phyloP scores from a whole-genome alignment of 129 eudicot species.

The Centrapalus pauciflorus region DNA sequence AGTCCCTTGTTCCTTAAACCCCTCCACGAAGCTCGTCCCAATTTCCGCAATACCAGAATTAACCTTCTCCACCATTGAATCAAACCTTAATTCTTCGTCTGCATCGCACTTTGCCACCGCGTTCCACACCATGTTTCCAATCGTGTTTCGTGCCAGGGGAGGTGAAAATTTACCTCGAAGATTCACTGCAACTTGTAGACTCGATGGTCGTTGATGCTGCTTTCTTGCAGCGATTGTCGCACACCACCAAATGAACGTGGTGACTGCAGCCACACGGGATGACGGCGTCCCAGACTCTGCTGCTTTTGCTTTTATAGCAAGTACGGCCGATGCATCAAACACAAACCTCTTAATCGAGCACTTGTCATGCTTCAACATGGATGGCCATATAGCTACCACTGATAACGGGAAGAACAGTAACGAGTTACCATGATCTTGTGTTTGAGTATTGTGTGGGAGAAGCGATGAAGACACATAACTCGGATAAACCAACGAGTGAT shows the following conservation, averaged over 20 bases:
- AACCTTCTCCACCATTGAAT: neutral
- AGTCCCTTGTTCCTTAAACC: neutral
- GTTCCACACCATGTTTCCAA: constrained; percentile 2
- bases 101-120: neutral
- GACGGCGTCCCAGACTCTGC: neutral
- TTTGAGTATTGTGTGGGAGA: neutral
- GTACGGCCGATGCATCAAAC: neutral
- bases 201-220: neutral
- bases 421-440: no score
- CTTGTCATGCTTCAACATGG: neutral
- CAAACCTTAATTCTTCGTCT: neutral
- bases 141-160: neutral
- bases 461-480: neutral
- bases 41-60: neutral
- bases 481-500: neutral
- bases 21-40: neutral
- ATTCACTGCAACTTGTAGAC: neutral
- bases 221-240: constrained; percentile 4
- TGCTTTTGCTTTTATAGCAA: neutral
- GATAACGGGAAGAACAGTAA: neutral
- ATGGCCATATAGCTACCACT: neutral
- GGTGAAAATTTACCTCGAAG: neutral
- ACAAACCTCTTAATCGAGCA: neutral
- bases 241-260: constrained; percentile 3
- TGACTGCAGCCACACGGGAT: neutral